Conservation (phyloP, 2,329 filamentous ascomycete species). For the Albifimbria verrucaria region DNA sequence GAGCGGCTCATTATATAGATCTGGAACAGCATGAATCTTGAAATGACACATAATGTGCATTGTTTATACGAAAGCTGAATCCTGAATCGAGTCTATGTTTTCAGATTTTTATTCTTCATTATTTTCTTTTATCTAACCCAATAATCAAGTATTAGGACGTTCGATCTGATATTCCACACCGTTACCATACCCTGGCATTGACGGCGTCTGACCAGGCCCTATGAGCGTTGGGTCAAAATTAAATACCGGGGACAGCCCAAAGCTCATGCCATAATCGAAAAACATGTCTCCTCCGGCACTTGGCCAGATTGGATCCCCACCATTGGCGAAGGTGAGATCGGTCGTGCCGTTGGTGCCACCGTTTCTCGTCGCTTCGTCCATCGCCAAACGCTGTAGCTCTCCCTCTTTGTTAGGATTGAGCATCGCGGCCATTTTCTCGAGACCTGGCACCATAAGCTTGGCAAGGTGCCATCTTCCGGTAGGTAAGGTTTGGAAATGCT, state of each 20-base stretch:
- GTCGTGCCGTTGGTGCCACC: not conserved
- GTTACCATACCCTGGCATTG: not conserved
- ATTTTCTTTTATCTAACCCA: not conserved
- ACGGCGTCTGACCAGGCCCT: not conserved
- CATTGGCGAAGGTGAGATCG: not conserved
- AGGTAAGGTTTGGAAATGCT: slow-evolving; percentile 34
- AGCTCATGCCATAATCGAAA: slow-evolving; percentile 26
- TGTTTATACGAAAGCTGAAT: no score
- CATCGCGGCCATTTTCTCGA: slow-evolving; percentile 35
- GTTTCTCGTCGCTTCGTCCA: not conserved
- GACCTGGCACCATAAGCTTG: slow-evolving; percentile 41
- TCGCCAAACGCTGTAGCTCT: not conserved
- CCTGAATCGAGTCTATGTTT: no score
- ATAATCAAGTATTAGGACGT: not conserved
- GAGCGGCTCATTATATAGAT: no score
- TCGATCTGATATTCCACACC: not conserved
- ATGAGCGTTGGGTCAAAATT: slow-evolving; percentile 23
- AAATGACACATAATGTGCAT: no score
- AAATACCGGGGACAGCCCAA: slow-evolving; percentile 23
- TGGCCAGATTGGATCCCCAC: not conserved
- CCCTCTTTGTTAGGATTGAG: not conserved
- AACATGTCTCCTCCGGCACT: slow-evolving; percentile 15
- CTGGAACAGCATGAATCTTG: no score
- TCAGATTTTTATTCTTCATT: no score
- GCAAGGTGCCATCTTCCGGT: slow-evolving; percentile 43